phyloP scores from a whole-genome alignment of 805 yeast species.

The Yarrowia keelungensis region DNA sequence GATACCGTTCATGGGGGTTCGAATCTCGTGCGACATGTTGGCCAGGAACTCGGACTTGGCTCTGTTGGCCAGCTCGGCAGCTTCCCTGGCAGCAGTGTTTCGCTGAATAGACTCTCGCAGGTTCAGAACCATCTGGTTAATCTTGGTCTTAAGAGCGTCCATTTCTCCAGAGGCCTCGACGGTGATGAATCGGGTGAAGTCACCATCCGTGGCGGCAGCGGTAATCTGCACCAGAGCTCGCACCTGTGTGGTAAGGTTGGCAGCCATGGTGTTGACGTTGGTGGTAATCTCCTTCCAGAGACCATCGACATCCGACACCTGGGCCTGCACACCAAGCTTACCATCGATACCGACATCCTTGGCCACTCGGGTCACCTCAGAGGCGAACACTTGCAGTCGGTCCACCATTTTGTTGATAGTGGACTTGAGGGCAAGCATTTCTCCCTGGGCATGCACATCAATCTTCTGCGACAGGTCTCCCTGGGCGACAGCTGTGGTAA shows the following conservation, averaged over 20 bases:
- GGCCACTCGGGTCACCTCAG: conserved; percentile 88
- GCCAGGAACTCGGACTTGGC: conserved; percentile 91
- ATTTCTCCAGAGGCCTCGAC: conserved; percentile 93
- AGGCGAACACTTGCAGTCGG: conserved; percentile 83
- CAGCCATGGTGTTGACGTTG: conserved; percentile 91
- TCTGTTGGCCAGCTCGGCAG: conserved; percentile 88
- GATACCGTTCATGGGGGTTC: conserved; percentile 93
- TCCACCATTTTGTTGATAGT: conserved; percentile 95
- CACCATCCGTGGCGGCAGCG: conserved; percentile 94
- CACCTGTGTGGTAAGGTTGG: conserved; percentile 90
- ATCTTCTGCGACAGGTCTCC: conserved; percentile 87
- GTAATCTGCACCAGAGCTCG: conserved; percentile 93
- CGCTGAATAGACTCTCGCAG: conserved; percentile 88
- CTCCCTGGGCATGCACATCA: conserved; percentile 90
- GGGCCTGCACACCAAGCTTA: conserved; percentile 90
- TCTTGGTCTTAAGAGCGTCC: conserved; percentile 63
- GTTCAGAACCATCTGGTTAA: conserved; percentile 83
- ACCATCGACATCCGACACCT: conserved; percentile 89
- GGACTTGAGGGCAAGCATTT: conserved; percentile 80
- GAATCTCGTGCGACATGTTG: conserved; percentile 84
- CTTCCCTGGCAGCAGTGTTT: conserved; percentile 92
- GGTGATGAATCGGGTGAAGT: conserved; percentile 85
- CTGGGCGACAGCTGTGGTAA: conserved; percentile 89
- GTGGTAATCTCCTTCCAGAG: conserved; percentile 91
- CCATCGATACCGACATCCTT: conserved; percentile 94